Evolutionary conservation across 257 asterid genomes (phyloP).

Genomic region (Petunia axillaris): DNA sequence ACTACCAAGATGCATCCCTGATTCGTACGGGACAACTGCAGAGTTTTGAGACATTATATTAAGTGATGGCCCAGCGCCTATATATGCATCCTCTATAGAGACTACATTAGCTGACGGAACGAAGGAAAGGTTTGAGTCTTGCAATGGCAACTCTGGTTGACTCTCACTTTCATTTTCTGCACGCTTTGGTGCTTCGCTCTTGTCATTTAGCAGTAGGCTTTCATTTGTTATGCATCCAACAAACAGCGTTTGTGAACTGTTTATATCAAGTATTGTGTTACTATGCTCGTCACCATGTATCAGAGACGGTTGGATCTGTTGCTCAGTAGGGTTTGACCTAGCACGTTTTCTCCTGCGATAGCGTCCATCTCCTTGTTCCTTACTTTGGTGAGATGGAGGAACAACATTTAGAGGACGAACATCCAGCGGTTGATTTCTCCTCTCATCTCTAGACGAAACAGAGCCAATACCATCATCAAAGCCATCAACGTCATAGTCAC

Average conservation of each 20-base stretch:
- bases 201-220: slow-evolving; percentile 34
- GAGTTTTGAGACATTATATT: slow-evolving; percentile 38
- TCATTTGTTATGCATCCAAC: slow-evolving; percentile 36
- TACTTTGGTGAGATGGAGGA: slow-evolving; percentile 37
- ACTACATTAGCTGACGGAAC: slow-evolving; percentile 41
- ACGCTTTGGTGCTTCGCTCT: slow-evolving; percentile 32
- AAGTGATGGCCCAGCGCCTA: slow-evolving; percentile 34
- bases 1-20: slow-evolving; percentile 28
- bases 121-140: slow-evolving; percentile 42
- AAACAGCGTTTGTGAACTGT: slow-evolving; percentile 30
- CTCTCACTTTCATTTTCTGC: slow-evolving; percentile 33
- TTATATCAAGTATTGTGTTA: slow-evolving; percentile 40
- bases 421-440: slow-evolving; percentile 43
- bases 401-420: slow-evolving; percentile 27
- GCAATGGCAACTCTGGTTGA: slow-evolving; percentile 37
- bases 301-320: slow-evolving; percentile 39
- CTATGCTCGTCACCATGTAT: slow-evolving; percentile 38
- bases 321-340: slow-evolving; percentile 38
- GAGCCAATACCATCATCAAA: slow-evolving; percentile 54
- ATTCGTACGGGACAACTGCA: slow-evolving; percentile 37
- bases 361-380: slow-evolving; percentile 38
- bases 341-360: slow-evolving; percentile 41
- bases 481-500: slow-evolving; percentile 78
- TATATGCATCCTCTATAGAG: slow-evolving; percentile 22
- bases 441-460: slow-evolving; percentile 60